phyloP scores from a whole-genome alignment of 75 land plant genomes.

The Chamaecyparis obtusa region DNA sequence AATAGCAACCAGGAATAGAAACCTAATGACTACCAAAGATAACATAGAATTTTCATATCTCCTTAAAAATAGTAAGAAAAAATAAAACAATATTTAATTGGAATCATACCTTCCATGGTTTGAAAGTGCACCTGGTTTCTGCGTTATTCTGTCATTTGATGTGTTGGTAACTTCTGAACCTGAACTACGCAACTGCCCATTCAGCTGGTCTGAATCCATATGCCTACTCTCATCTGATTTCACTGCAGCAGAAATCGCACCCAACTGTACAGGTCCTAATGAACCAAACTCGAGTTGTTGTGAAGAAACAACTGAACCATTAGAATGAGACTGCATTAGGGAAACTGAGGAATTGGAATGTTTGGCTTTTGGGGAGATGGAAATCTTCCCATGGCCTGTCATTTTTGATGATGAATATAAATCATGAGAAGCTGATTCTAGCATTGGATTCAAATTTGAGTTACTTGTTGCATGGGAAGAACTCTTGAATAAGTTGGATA shows the following conservation, averaged over 20 bases:
- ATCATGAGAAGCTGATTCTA: neutral
- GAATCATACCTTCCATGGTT: slow-evolving; percentile 38
- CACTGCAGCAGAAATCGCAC: neutral
- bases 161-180: neutral
- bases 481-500: neutral
- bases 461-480: neutral
- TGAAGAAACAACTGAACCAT: slow-evolving; percentile 21
- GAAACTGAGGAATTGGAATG: slow-evolving; percentile 14
- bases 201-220: neutral
- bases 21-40: neutral
- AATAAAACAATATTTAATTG: neutral
- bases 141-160: neutral
- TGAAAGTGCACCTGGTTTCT: slow-evolving; percentile 9
- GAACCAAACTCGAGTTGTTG: slow-evolving; percentile 48
- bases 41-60: neutral
- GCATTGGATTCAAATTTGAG: neutral
- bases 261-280: slow-evolving; percentile 22
- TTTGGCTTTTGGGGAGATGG: slow-evolving; percentile 6
- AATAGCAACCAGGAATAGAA: neutral
- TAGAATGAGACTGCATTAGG: slow-evolving; percentile 18
- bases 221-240: slow-evolving; percentile 14
- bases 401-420: neutral
- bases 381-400: slow-evolving; percentile 13
- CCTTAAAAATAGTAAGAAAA: neutral
- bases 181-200: neutral